Conservation (phyloP, 768 basidiomycete genomes). For the Russula sp. region DNA sequence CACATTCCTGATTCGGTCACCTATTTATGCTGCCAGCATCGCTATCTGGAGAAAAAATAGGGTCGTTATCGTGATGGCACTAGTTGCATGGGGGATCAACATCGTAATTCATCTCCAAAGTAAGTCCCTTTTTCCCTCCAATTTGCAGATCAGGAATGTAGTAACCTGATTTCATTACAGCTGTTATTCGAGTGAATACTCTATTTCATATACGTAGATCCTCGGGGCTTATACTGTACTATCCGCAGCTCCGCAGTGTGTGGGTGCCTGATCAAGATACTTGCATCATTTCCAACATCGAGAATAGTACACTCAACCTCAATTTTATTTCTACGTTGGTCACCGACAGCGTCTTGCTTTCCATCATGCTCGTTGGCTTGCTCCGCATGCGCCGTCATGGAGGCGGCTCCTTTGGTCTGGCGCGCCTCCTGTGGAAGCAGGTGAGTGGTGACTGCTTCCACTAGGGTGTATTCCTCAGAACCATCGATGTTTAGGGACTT, state of each 20-base stretch:
- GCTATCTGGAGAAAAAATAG: neutral
- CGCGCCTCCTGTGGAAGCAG: too few relatives aligned
- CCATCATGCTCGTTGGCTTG: slow-evolving; percentile 4
- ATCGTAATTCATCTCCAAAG: neutral
- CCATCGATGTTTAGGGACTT: slow-evolving; percentile 4
- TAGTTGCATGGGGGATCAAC: neutral
- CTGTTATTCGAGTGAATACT: neutral
- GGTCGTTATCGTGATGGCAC: neutral
- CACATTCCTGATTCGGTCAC: too few relatives aligned
- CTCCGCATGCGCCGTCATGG: neutral
- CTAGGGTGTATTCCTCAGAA: too few relatives aligned
- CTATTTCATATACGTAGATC: neutral
- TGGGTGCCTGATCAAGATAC: neutral
- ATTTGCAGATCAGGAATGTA: neutral
- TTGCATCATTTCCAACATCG: neutral
- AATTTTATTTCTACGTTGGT: neutral
- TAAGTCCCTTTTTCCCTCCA: neutral
- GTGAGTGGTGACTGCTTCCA: too few relatives aligned
- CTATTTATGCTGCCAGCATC: neutral
- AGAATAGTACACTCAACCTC: neutral
- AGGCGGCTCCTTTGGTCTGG: neutral
- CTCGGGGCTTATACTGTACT: neutral
- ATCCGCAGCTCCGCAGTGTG: neutral
- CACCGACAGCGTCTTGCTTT: neutral
- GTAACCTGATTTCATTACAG: neutral